phyloP scores from a whole-genome alignment of 768 basidiomycete species.

The Suillus fuscotomentosus region DNA sequence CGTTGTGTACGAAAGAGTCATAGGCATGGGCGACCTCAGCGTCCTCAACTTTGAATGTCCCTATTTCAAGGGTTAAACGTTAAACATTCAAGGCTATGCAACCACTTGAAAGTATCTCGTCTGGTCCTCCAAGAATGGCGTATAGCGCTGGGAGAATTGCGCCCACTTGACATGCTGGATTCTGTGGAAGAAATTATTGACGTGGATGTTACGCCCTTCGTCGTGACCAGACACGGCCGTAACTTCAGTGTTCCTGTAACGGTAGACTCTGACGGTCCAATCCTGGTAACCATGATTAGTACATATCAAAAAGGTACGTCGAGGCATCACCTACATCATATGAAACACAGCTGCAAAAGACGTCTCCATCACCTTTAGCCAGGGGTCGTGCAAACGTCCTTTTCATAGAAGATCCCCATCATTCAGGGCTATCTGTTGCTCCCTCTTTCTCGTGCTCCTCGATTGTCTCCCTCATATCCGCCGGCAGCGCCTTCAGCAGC shows the following conservation, averaged over 20 bases:
- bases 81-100: too few species aligned
- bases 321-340: constrained; percentile 15
- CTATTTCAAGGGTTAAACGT: too few species aligned
- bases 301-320: constrained; percentile 2
- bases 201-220: constrained; percentile 27
- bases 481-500: constrained; percentile 19
- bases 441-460: constrained; percentile 24
- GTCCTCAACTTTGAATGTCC: too few species aligned
- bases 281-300: neutral
- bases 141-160: constrained; percentile 32
- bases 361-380: constrained; percentile 24
- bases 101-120: too few species aligned
- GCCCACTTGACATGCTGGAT: constrained; percentile 27
- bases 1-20: too few species aligned
- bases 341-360: constrained; percentile 13
- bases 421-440: constrained; percentile 24
- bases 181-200: constrained; percentile 27
- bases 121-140: constrained; percentile 29
- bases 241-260: constrained; percentile 36
- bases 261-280: constrained; percentile 28
- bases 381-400: constrained; percentile 30
- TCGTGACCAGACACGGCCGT: constrained; percentile 41
- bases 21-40: too few species aligned
- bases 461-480: constrained; percentile 17
- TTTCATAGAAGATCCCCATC: constrained; percentile 20